Evolutionary conservation across 768 basidiomycete genomes (phyloP), one percentile per base, ranked within the genome.

Genomic region (Leucosporidium yakuticum): DNA sequence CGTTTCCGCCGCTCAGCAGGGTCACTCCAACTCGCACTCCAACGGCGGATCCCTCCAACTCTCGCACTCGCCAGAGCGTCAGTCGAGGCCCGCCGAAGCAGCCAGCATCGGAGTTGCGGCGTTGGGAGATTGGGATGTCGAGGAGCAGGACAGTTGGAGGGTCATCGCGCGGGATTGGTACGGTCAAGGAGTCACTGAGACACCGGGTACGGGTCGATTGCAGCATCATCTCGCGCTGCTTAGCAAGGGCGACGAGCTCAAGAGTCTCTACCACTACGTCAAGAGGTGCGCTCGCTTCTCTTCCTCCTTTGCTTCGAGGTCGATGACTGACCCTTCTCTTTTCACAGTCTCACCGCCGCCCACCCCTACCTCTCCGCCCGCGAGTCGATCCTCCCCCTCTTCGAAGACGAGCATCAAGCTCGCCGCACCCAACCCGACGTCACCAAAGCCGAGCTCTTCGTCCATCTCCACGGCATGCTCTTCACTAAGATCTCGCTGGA

Each of bases 401-500:
- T 94, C 87, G 89, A 91, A 11, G 82, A 83, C 5, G 79, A 85
- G 4, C 83, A 87, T 0, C 90, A 92, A 76, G 82, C 85, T 11
- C 84, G 86, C 23, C 87, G 91, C 4, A 84, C 86, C 21, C 83
- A 83, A 15, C 88, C 93, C 3, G 92, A 95, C 71, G 85, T 89
- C 8, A 71, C 74, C 20, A 78, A 79, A 19, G 79, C 88, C 0
- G 91, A 93, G 31, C 83, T 96, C 0, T 99, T 98, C 72, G 85
- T 98, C 39, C 85, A 91, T 17, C 81, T 99, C 0, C 96, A 98
- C 67, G 94, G 96, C 32, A 94, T 97, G 92, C 83, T 99, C 2
- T 97, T 97, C 80, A 98, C 96, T 20, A 88, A 89, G 71, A 91
- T 96, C 70, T 85, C 93, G 71, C 85, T 99, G 32, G 96, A 99